A percentile compares a stretch with the other conserved stretches of the same genome.
These are phyloP conservation scores for Melanomma pulvis-pyrius DNA, from an alignment of 495 filamentous ascomycete species.

Conservation along the genomic window DNA sequence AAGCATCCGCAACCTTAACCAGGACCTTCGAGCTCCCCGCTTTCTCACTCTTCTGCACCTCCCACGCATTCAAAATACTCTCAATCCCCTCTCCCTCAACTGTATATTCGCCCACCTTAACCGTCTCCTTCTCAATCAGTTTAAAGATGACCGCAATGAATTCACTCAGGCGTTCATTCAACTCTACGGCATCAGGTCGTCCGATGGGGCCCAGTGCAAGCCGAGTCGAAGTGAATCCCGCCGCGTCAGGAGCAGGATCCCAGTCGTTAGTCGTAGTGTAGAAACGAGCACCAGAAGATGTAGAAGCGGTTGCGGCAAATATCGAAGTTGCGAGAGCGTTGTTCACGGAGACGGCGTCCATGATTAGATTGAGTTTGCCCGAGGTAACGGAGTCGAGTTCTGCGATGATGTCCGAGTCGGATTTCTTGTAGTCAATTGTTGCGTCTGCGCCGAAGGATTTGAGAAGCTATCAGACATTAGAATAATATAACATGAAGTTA, in stretches of 20 bases:
- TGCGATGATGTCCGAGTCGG: conserved; percentile 44
- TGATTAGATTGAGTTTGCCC: conserved; percentile 47
- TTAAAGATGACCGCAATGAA: conserved; percentile 22
- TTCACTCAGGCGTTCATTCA: conserved; percentile 12
- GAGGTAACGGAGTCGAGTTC: conserved; percentile 46
- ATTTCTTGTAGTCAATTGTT: conserved; percentile 47
- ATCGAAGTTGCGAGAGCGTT: conserved; percentile 43
- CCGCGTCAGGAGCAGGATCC: conserved; percentile 34
- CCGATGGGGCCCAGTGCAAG: conserved; percentile 25
- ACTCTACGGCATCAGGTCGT: conserved; percentile 16
- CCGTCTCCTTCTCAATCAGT: conserved; percentile 22
- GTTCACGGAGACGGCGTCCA: conserved; percentile 48
- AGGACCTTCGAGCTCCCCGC: conserved; percentile 21
- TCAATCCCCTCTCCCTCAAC: conserved; percentile 20
- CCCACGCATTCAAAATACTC: conserved; percentile 19
- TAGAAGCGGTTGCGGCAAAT: conserved; percentile 17
- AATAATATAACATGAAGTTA: background rate
- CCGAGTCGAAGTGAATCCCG: conserved; percentile 2
- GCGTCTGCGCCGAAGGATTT: conserved; percentile 48
- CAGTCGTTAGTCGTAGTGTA: conserved; percentile 52
- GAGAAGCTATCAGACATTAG: conserved; percentile 30
- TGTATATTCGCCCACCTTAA: conserved; percentile 7
- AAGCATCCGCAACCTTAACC: conserved; percentile 13
- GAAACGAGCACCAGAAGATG: conserved; percentile 38
- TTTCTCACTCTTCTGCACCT: conserved; percentile 16